Conservation (phyloP, 192 early-diverging fungal genomes). For the Coemansia sp. region DNA sequence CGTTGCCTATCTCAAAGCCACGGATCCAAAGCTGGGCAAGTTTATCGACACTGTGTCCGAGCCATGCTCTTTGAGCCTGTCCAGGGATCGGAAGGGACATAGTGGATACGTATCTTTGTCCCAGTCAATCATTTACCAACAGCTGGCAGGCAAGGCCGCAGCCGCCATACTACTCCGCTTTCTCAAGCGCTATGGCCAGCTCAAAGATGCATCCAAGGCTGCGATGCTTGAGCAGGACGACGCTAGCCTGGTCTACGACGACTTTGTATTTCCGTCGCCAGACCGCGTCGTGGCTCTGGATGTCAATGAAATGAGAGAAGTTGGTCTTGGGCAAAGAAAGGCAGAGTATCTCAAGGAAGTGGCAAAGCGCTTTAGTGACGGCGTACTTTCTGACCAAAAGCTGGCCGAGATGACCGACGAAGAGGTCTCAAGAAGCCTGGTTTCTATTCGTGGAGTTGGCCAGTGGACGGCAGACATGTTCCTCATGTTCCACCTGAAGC, state of each 20-base stretch:
- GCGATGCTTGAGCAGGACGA: background rate
- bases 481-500: constrained; percentile 70
- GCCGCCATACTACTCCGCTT: constrained; percentile 61
- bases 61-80: constrained; percentile 28
- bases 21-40: constrained; percentile 49
- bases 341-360: constrained; percentile 68
- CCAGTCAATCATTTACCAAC: constrained; percentile 70
- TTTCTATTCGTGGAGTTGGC: constrained; percentile 68
- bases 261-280: constrained; percentile 61
- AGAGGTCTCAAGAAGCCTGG: constrained; percentile 57
- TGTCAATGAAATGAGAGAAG: constrained; percentile 30
- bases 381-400: constrained; percentile 48
- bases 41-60: constrained; percentile 42
- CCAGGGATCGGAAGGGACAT: constrained; percentile 26
- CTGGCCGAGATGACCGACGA: constrained; percentile 61
- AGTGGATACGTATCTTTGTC: constrained; percentile 40
- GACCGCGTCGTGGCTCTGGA: constrained; percentile 55
- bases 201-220: constrained; percentile 22
- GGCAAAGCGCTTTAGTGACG: constrained; percentile 61
- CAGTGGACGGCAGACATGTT: constrained; percentile 77
- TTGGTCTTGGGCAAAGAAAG: constrained; percentile 49
- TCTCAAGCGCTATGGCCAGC: constrained; percentile 56
- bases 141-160: constrained; percentile 71
- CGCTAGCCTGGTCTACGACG: background rate
- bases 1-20: constrained; percentile 40